Base-by-base conservation (phyloP, 352 stramenopile species). In the Phytophthora sp. region DNA sequence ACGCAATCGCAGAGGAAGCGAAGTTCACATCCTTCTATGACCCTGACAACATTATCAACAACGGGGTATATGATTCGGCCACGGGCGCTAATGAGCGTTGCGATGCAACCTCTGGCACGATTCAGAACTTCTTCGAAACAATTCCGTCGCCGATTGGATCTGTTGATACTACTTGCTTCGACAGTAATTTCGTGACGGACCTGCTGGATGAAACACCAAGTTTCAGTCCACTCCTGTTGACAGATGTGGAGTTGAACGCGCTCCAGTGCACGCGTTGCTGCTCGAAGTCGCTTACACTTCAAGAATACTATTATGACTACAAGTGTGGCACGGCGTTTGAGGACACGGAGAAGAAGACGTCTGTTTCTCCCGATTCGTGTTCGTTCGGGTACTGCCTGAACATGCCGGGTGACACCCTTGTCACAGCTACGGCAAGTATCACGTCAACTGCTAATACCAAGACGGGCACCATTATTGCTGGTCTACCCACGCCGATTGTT, bases 271-370 rank as follows among this genome's bases (percentile, higher is more conserved):
- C 43, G 8, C 56, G 62, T 3, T 72, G 62, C 42, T 72, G 62
- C 23, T 48, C 37, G 4, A 67, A 72, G 49, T 48, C 34, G 7
- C 24, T 27, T 7, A 67, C 41, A 9, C 62, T 72, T 4, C 24
- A 59, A 9, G 62, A 67, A 12, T 57, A 59, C 18, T 67, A 62
- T 8, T 67, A 72, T 17, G 56, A 62, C 12, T 72, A 63, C 50
- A 42, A 58, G 15, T 72, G 62, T 15, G 50, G 56, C 13, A 55
- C 34, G 5, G 12, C 35, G 4, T 5, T 30, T 2, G 21, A 17
- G 5, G 28, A 56, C 7, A 54, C 55, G 1, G 48, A 52, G 18
- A 41, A 57, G 62, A 52, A 62, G 18, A 58, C 34, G 6, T 17
- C 34, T 6, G 32, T 27, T 0, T 50, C 46, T 18, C 49, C 34